Evolutionary conservation across 1,284 basidiomycete genomes (phyloP), one percentile per base, ranked within the genome.

Genomic region (Gastroboletus turbinatus): DNA sequence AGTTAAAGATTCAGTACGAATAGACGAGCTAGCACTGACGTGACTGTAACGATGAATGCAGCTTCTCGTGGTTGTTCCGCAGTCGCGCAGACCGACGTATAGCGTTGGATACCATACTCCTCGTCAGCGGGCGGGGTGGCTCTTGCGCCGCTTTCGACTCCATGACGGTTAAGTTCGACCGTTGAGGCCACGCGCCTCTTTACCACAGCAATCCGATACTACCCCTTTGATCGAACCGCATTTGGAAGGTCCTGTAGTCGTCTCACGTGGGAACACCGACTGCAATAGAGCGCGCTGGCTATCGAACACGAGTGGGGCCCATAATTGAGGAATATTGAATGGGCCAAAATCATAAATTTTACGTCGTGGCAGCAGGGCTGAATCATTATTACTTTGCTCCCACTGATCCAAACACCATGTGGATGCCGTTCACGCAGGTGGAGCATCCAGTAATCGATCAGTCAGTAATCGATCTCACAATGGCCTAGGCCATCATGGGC

Each of bases 221-320:
- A 9, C 43, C 2, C 19, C 30, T 52, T 54, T 55, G 64, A 59
- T 58, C 43, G 10, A 47, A 25, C 68, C 63, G 13, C 1, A 59
- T 73, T 73, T 68, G 65, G 67, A 72, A 69, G 63, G 71, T 73
- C 16, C 63, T 66, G 71, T 73, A 50, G 46, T 64, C 50, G 54
- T 35, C 43, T 30, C 8, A 27, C 61, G 66, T 70, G 66, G 63
- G 67, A 69, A 46, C 32, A 61, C 32, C 4, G 25, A 25, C 11
- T 7, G 32, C 14, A 9, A 17, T 17, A 25, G 25, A 21, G 25
- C 25, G 25, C 25, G 49, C 25, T 29, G 8, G n/a, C 19, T 11
- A 8, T 36, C 7, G 19, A 3, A 23, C 17, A 11, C 43, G 19
- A 39, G 38, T 39, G 29, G 29, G 10, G 17, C 25, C n/a, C 43